Base-by-base conservation (phyloP, 2,329 filamentous ascomycete genomes). In the Diaporthe vexans region DNA sequence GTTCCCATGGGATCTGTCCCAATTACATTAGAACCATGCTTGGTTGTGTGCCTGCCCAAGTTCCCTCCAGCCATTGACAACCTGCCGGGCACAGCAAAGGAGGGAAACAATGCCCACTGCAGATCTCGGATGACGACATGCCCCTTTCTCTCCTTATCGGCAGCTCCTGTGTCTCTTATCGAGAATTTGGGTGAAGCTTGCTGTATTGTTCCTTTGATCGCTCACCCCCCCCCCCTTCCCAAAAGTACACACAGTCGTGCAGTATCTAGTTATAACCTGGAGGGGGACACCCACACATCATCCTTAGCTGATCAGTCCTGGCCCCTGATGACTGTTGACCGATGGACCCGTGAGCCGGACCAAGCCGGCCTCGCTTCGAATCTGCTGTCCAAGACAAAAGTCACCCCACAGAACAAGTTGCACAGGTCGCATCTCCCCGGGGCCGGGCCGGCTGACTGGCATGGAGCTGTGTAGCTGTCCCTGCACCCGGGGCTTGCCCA, bases 131-230 rank as follows among this genome's bases (percentile, higher is more conserved):
- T 70, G 67, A 56, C 67, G 67, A 58, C 63, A 70, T 70, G 51
- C 19, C 69, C 56, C 69, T 59, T 54, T 19, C 54, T 43, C 35
- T 8, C 48, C 69, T 71, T 71, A 71, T 71, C 69, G 69, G 43
- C 29, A 43, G 17, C 40, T 43, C 69, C 56, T 29, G 35, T 51
- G 35, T 51, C 26, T 29, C 68, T 59, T 48, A 59, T 58, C 37
- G 10, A 29, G 29, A 10, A 40, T 17, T 33, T 13, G 15, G n/a
- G 13, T 15, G 15, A 29, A 43, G 21, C 65, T n/a, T 29, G 48
- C 19, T 56, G 35, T 33, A 48, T 43, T 43, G 29, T 29, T 29
- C 4, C 29, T 4, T 29, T 29, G 29, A 2, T 29, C 29, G 29
- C 29, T 4, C 29, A 2, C 29, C 29, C 29, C 29, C 29, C 29